Evolutionary conservation across 192 early-diverging fungal genomes (phyloP), one percentile per base, ranked within the genome.

Genomic region (Coemansia sp.): DNA sequence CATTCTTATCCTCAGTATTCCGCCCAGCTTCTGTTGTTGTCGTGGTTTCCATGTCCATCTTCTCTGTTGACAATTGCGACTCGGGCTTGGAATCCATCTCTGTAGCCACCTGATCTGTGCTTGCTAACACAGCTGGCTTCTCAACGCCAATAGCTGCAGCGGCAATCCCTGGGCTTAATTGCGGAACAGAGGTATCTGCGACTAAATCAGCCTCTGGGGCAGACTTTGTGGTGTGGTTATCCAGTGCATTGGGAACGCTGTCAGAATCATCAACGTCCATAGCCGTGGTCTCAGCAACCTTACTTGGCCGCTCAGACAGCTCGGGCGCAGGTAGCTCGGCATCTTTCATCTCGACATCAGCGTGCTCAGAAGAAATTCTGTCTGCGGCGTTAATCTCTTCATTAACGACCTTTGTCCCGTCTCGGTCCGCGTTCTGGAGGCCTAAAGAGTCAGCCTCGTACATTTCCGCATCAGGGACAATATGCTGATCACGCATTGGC

Each of bases 361-460:
- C 30, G 22, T 49, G 22, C 4, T 49, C 22, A 1, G 41, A 25
- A 22, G 31, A 12, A 5, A 32, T 26, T 7, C 26, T 28, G 21
- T 22, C 54, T 49, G 49, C 25, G 1, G 58, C 56, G 50, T 80
- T 73, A n/a, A 21, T 65, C 56, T 80, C 71, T 44, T 80, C 77
- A 47, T 80, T 80, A 10, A 80, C 26, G 12, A 74, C 68, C 68
- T 71, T 71, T 38, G 77, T 80, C 60, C 65, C 65, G 27, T 80
- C 68, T 51, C 59, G 59, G 10, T 58, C 27, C 25, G 27, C 48
- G 54, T 74, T 72, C 24, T 56, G 61, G 34, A 80, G 31, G 10
- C 77, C 77, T 41, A 80, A 70, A 21, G 78, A 71, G 44, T 81
- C 81, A 16, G 76, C 81, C 23, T 83, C 81, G 51, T 83, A 78